Conservation (phyloP, 1,284 basidiomycete genomes). For the Cutaneotrichosporon cavernicola region DNA sequence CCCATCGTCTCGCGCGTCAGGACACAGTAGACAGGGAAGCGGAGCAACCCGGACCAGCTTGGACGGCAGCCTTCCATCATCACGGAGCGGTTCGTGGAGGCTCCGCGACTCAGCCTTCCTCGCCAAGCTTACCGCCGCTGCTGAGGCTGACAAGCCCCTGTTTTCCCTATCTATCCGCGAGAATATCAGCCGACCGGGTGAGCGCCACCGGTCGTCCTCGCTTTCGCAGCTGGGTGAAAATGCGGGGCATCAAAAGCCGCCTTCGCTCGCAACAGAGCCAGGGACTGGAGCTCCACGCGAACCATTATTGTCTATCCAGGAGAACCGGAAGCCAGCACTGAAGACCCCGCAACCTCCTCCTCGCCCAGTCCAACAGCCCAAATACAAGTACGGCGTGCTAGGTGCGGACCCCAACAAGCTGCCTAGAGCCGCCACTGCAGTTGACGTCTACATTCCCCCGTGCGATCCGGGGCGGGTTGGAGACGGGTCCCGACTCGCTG, state of each 20-base stretch:
- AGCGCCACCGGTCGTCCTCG: not conserved
- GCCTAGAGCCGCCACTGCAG: no score
- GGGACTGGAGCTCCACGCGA: not conserved
- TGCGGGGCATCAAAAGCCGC: no score
- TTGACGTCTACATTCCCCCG: not conserved
- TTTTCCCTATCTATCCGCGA: not conserved
- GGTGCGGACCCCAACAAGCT: not conserved
- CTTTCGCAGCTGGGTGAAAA: not conserved
- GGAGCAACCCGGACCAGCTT: not conserved
- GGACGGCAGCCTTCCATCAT: not conserved
- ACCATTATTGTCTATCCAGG: not conserved
- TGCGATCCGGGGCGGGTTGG: not conserved
- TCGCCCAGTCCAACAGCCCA: not conserved
- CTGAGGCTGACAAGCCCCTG: conserved; percentile 1
- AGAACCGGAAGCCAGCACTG: not conserved
- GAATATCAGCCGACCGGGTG: not conserved
- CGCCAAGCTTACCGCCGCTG: conserved; percentile 13
- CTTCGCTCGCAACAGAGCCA: no score
- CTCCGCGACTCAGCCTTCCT: conserved; percentile 22
- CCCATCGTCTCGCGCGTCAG: not conserved
- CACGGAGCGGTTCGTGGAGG: not conserved
- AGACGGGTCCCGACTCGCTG: conserved; percentile 7
- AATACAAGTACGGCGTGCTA: not conserved
- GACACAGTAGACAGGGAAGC: conserved; percentile 2
- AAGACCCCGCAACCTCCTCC: not conserved